Conservation (phyloP, 2,329 filamentous ascomycete species). For the Madurella mycetomatis region DNA sequence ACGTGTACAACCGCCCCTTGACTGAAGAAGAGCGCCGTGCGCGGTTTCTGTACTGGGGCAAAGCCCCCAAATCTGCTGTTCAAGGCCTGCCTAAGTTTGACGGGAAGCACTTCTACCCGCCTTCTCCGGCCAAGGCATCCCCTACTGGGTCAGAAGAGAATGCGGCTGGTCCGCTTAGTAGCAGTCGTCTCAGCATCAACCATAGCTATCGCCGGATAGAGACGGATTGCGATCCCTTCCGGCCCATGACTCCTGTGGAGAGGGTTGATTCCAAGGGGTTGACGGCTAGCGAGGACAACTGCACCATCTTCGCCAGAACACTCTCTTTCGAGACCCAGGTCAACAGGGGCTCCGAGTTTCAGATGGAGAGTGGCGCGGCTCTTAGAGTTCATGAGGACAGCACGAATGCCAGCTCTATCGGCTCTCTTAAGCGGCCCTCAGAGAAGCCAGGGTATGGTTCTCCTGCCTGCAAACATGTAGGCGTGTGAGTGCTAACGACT, state of each 20-base stretch:
- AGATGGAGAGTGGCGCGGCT: constrained; percentile 6
- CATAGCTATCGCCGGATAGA: constrained; percentile 16
- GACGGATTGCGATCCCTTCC: constrained; percentile 24
- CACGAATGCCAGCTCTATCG: constrained; percentile 14
- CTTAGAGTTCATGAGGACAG: constrained; percentile 18
- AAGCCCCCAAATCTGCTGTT: constrained; percentile 46
- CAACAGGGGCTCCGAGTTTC: constrained; percentile 18
- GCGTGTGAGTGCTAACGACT: constrained; percentile 13
- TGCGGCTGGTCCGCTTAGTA: not conserved
- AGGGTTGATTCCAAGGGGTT: constrained; percentile 9
- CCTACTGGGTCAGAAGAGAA: not conserved
- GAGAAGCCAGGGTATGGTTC: constrained; percentile 32
- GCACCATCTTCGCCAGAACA: constrained; percentile 15
- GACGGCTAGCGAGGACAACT: constrained; percentile 18
- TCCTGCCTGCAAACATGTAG: not conserved
- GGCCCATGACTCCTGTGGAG: constrained; percentile 20
- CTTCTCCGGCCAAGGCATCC: constrained; percentile 46
- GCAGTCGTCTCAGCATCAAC: constrained; percentile 1
- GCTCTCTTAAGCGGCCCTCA: constrained; percentile 20
- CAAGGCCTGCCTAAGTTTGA: constrained; percentile 59
- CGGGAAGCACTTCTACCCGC: constrained; percentile 59
- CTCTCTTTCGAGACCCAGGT: constrained; percentile 26
- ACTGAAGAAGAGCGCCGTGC: constrained; percentile 56
- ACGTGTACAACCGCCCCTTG: constrained; percentile 52
- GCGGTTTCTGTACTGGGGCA: constrained; percentile 58